Percentiles rank a stretch among this genome's conserved stretches.
phyloP scores from a whole-genome alignment of 2,329 filamentous ascomycete species.

The Diaporthe sp. region DNA sequence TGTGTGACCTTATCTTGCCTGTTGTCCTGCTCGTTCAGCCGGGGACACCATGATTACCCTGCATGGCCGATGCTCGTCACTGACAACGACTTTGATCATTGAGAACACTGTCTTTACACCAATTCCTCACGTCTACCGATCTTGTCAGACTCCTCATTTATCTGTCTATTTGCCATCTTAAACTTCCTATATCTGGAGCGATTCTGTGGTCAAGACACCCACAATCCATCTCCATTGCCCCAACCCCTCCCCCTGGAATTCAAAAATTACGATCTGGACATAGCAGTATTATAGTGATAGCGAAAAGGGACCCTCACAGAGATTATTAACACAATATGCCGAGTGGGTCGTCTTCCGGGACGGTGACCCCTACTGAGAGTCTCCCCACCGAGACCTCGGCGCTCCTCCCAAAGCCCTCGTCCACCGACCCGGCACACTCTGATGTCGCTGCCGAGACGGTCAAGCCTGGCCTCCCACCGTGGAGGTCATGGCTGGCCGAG shows the following conservation, averaged over 20 bases:
- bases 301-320: not conserved
- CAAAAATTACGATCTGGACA: not conserved
- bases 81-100: conserved; percentile 4
- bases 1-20: conserved; percentile 36
- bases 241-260: no score
- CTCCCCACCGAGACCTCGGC: conserved; percentile 40
- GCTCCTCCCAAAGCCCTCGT: conserved; percentile 39
- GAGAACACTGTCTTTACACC: no score
- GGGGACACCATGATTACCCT: conserved; percentile 24
- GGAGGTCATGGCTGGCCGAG: conserved; percentile 65
- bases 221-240: not conserved
- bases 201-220: not conserved
- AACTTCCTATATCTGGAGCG: no score
- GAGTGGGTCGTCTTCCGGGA: conserved; percentile 36
- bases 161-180: not conserved
- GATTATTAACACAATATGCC: conserved; percentile 24
- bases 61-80: conserved; percentile 30
- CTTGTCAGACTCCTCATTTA: not conserved
- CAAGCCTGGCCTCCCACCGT: conserved; percentile 45
- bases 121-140: not conserved
- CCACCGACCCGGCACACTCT: conserved; percentile 9
- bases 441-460: conserved; percentile 21
- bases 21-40: conserved; percentile 2
- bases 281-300: not conserved
- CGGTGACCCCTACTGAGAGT: conserved; percentile 32